Conservation (phyloP, 2,329 filamentous ascomycete genomes). For the Hypoxylon sp. region DNA sequence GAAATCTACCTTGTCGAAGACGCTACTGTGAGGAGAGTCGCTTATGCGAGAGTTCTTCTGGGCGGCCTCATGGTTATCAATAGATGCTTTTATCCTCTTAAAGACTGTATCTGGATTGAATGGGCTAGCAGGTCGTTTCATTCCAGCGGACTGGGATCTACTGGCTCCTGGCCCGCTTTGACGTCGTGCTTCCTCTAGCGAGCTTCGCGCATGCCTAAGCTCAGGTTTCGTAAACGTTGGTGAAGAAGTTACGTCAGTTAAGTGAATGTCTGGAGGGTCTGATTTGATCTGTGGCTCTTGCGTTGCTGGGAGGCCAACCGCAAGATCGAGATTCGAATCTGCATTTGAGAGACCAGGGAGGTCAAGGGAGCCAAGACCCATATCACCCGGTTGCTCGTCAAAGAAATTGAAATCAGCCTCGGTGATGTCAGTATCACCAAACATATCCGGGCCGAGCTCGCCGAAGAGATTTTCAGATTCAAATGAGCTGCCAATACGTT, state of each 20-base stretch:
- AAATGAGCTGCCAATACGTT: conserved; percentile 59
- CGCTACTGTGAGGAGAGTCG: conserved; percentile 57
- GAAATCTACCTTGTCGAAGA: conserved; percentile 69
- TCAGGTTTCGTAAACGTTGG: conserved; percentile 71
- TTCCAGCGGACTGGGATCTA: conserved; percentile 50
- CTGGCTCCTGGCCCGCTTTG: conserved; percentile 49
- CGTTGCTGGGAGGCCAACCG: conserved; percentile 30
- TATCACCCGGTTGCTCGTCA: conserved; percentile 69
- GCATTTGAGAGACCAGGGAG: conserved; percentile 50
- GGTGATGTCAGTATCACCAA: conserved; percentile 80
- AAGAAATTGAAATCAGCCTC: conserved; percentile 90
- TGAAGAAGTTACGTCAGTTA: conserved; percentile 33
- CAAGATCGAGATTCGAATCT: conserved; percentile 40
- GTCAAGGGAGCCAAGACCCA: conserved; percentile 56
- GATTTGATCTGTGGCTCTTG: conserved; percentile 41
- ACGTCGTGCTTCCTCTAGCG: conserved; percentile 58
- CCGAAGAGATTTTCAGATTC: conserved; percentile 74
- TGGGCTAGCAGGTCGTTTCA: conserved; percentile 68
- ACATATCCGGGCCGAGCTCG: conserved; percentile 77
- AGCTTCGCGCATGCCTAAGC: conserved; percentile 69
- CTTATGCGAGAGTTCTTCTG: conserved; percentile 46
- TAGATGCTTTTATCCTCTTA: conserved; percentile 67
- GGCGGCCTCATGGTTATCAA: conserved; percentile 51
- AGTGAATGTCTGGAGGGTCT: conserved; percentile 38
- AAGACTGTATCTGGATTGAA: conserved; percentile 71